Conservation (phyloP, 1,284 basidiomycete genomes). For the Neolentinus lepideus region DNA sequence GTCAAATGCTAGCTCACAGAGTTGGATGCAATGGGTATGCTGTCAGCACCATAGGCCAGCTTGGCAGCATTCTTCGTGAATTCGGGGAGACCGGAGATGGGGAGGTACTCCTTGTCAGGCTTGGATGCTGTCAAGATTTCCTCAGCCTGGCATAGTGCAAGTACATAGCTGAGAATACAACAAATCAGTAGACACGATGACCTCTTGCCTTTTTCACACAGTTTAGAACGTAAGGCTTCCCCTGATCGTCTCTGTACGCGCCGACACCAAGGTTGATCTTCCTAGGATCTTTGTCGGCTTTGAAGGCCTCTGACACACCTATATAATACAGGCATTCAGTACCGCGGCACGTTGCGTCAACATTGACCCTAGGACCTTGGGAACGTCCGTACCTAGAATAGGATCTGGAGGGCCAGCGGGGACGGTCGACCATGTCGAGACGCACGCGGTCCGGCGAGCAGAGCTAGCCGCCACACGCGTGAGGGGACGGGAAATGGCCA, state of each 20-base stretch:
- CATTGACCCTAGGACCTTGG: conserved; percentile 2
- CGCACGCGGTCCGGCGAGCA: conserved; percentile 21
- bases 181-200: conserved; percentile 1
- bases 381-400: conserved; percentile 67
- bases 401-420: conserved; percentile 88
- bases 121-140: conserved; percentile 59
- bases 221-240: conserved; percentile 92
- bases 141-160: conserved; percentile 61
- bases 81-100: conserved; percentile 86
- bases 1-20: too few relatives aligned
- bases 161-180: conserved; percentile 2
- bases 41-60: conserved; percentile 88
- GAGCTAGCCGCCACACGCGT: conserved; percentile 21
- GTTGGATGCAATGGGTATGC: conserved; percentile 66
- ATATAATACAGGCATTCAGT: conserved; percentile 2
- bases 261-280: conserved; percentile 99
- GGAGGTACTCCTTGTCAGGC: conserved; percentile 96
- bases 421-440: conserved; percentile 81
- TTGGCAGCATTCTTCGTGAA: conserved; percentile 89
- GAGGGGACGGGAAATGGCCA: conserved; percentile 27
- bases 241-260: conserved; percentile 89
- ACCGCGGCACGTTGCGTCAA: neutral
- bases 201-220: conserved; percentile 77
- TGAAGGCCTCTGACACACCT: conserved; percentile 93
- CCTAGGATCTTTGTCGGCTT: conserved; percentile 82